Percentiles rank a stretch among this genome's conserved stretches.
Conservation (phyloP, 2,329 filamentous ascomycete genomes). For the Ophiostoma populinum region DNA sequence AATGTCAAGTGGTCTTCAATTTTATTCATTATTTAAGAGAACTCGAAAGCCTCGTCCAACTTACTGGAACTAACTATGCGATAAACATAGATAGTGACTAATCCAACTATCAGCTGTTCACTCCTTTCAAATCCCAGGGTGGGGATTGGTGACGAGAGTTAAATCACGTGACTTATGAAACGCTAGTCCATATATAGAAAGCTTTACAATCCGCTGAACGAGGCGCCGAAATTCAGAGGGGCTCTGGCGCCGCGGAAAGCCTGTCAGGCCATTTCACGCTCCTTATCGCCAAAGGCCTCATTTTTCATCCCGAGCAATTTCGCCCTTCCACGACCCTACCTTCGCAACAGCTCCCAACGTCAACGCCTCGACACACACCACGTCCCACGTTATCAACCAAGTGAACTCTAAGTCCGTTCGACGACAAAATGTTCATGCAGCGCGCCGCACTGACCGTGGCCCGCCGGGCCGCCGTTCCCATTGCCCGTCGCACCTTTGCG, state of each 20-base stretch:
- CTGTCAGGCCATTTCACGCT: slow-evolving; percentile 12
- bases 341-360: slow-evolving; percentile 4
- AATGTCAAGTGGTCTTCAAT: no score
- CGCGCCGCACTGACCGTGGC: slow-evolving; percentile 43
- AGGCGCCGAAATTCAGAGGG: no score
- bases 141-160: slow-evolving; percentile 6
- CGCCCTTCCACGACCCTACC: slow-evolving; percentile 1
- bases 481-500: slow-evolving; percentile 40
- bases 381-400: no score
- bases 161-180: neutral
- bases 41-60: no score
- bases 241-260: no score
- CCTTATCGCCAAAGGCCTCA: slow-evolving; percentile 12
- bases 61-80: no score
- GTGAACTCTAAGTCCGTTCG: neutral
- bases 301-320: slow-evolving; percentile 7
- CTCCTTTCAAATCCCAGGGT: slow-evolving; percentile 4
- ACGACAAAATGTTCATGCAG: slow-evolving; percentile 39
- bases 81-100: neutral
- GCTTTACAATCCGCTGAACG: no score
- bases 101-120: slow-evolving; percentile 1
- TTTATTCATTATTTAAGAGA: no score
- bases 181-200: slow-evolving; percentile 9
- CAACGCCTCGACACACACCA: no score
- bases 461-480: slow-evolving; percentile 40